A percentile compares a stretch with the other conserved stretches of the same genome.
These are phyloP conservation scores for Rhodotorula babjevae DNA, from an alignment of 768 basidiomycete species.

Conservation along the genomic window DNA sequence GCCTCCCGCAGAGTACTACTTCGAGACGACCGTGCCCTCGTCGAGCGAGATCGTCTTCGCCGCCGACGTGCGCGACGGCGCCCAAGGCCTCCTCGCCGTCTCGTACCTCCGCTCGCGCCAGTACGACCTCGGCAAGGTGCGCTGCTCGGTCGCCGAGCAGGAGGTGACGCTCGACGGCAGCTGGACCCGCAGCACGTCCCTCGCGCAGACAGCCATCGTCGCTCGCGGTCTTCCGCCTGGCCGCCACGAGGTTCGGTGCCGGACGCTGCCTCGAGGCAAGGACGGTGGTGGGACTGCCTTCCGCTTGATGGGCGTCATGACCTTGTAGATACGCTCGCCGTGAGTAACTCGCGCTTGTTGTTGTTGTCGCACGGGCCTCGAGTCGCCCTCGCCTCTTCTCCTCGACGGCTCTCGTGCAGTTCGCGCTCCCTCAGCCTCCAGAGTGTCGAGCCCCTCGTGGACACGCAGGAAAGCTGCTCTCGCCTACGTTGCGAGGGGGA, in stretches of 20 bases:
- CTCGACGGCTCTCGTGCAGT: neutral
- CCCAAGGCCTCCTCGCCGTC: neutral
- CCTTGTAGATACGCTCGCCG: neutral
- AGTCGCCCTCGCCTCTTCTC: neutral
- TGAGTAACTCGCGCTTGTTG: neutral
- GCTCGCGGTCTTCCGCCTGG: neutral
- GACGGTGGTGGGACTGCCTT: neutral
- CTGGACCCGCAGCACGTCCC: neutral
- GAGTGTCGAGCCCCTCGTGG: no score
- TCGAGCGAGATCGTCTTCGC: conserved; percentile 1
- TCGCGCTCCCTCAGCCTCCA: no score
- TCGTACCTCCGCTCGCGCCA: conserved; percentile 8
- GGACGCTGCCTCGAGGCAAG: neutral
- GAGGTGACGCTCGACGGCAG: neutral
- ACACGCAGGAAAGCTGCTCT: no score
- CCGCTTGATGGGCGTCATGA: conserved; percentile 8
- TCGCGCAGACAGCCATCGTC: conserved; percentile 1
- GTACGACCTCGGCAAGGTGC: conserved; percentile 11
- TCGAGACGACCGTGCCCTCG: neutral
- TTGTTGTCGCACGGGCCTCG: neutral
- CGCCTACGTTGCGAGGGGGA: no score
- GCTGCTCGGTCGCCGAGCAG: neutral
- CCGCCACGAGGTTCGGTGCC: neutral
- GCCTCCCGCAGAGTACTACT: conserved; percentile 6
- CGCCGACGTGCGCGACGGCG: neutral